These are phyloP conservation scores for Arctostaphylos glauca DNA, from an alignment of 148 eudicot genomes.

Conservation along the genomic window DNA sequence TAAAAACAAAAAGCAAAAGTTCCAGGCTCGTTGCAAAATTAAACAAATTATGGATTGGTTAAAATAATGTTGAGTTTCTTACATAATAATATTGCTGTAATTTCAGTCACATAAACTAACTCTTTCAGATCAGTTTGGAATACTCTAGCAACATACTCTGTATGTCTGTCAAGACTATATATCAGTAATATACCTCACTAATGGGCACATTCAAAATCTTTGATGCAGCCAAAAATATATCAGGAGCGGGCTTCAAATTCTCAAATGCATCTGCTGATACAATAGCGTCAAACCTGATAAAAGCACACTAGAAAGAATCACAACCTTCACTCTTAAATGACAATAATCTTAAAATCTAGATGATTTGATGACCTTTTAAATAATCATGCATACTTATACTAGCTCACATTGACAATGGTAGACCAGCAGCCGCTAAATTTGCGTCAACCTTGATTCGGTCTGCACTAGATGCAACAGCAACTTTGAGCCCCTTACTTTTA, in stretches of 20 bases:
- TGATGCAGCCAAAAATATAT: constrained; percentile 90
- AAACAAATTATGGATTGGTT: neutral
- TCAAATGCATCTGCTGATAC: constrained; percentile 98
- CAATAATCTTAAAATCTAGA: neutral
- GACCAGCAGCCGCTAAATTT: constrained; percentile 90
- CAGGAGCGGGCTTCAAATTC: constrained; percentile 96
- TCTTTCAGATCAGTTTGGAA: neutral
- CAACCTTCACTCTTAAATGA: neutral
- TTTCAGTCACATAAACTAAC: neutral
- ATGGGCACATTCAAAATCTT: constrained; percentile 65
- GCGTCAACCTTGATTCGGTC: constrained; percentile 97
- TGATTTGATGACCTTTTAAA: neutral
- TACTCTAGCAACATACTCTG: neutral
- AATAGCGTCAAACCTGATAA: constrained; percentile 90
- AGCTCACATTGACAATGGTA: constrained; percentile 72
- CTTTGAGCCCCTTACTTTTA: constrained; percentile 87
- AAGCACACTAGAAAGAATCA: constrained; percentile 14
- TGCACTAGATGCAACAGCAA: constrained; percentile 99
- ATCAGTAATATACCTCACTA: constrained; percentile 57
- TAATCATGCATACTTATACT: neutral
- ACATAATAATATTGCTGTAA: neutral
- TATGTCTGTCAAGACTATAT: constrained; percentile 3
- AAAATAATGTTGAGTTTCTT: neutral
- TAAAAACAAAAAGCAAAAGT: neutral
- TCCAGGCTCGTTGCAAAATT: neutral